These are phyloP conservation scores for Heliamphora exappendiculata DNA, from an alignment of 148 eudicot genomes.

Conservation along the genomic window DNA sequence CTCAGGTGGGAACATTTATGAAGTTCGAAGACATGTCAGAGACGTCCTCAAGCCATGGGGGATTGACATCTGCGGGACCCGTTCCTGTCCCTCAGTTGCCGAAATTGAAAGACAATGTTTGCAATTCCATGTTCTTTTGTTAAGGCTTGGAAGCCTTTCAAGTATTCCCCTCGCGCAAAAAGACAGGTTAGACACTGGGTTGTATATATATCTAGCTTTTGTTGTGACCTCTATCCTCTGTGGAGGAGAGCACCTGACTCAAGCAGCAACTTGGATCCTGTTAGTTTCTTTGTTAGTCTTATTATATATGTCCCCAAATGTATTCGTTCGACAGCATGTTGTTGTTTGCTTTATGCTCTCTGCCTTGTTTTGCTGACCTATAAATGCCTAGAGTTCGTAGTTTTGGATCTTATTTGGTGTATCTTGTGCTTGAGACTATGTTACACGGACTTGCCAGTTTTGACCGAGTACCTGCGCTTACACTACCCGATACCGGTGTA, in stretches of 20 bases:
- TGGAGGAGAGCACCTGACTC: not conserved
- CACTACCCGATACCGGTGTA: no score
- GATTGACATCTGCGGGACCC: slow-evolving; percentile 49
- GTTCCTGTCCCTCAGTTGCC: slow-evolving; percentile 81
- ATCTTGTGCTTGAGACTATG: not conserved
- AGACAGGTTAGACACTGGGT: not conserved
- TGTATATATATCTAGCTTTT: not conserved
- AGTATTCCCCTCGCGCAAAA: not conserved
- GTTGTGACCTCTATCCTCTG: not conserved
- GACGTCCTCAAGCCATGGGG: slow-evolving; percentile 69
- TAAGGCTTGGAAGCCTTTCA: slow-evolving; percentile 10
- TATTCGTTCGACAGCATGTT: not conserved
- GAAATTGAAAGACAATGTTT: slow-evolving; percentile 50
- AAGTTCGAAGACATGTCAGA: slow-evolving; percentile 78
- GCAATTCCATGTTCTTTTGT: slow-evolving; percentile 80
- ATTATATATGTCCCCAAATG: not conserved
- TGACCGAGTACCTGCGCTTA: no score
- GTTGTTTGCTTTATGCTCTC: not conserved
- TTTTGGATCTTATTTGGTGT: not conserved
- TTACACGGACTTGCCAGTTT: no score
- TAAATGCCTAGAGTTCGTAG: not conserved
- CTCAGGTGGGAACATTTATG: slow-evolving; percentile 71
- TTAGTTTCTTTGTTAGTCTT: not conserved
- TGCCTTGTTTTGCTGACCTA: not conserved
- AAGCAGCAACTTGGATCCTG: not conserved